A percentile compares a stretch with the other conserved stretches of the same genome.
phyloP scores from a whole-genome alignment of 305 asterid genomes.

The Lippia alba region DNA sequence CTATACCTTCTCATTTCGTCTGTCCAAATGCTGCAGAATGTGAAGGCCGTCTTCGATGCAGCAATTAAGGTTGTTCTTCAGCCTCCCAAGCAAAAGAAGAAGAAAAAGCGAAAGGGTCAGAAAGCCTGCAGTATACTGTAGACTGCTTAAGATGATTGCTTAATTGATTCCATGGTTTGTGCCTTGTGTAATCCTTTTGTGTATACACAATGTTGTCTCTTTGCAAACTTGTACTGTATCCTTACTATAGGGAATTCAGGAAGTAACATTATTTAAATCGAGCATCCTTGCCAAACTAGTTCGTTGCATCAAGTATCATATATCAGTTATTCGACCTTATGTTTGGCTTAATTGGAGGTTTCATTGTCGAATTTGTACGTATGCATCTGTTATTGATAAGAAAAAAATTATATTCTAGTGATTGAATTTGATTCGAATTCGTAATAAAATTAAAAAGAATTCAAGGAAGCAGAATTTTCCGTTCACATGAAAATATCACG shows the following conservation, averaged over 20 bases:
- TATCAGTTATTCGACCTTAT: no score
- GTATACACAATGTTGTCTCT: conserved; percentile 21
- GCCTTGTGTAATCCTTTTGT: conserved; percentile 23
- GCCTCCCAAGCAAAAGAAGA: conserved; percentile 65
- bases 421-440: no score
- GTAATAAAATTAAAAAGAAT: no score
- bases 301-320: no score
- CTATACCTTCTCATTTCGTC: conserved; percentile 14
- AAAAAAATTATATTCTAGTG: no score
- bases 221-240: conserved; percentile 18
- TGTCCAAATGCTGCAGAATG: conserved; percentile 53
- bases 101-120: conserved; percentile 64
- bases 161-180: conserved; percentile 12
- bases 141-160: conserved; percentile 29
- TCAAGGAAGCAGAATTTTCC: no score
- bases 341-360: no score
- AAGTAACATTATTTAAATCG: conserved; percentile 1
- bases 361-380: no score
- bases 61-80: conserved; percentile 69
- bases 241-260: background rate
- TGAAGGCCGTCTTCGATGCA: conserved; percentile 73
- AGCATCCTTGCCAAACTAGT: no score
- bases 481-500: no score
- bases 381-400: no score
- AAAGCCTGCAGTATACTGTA: conserved; percentile 63